A percentile compares a stretch with the other conserved stretches of the same genome.
Conservation (phyloP, 2,329 filamentous ascomycete species). For the Aspergillus brunneoviolaceus region DNA sequence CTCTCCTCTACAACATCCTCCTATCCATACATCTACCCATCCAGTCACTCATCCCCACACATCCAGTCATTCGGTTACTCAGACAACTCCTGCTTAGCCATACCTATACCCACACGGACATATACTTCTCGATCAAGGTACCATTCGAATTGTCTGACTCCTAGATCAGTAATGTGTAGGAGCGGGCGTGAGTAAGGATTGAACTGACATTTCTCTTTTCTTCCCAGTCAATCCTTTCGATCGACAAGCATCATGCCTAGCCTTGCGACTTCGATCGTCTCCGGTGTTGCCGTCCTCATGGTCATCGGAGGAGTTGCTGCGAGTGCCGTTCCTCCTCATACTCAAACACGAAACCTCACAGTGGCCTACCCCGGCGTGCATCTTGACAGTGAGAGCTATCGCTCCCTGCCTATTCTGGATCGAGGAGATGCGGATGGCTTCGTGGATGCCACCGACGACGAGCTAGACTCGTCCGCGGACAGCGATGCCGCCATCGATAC, state of each 20-base stretch:
- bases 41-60: neutral
- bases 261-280: neutral
- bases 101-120: neutral
- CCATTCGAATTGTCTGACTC: neutral
- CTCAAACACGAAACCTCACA: neutral
- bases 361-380: neutral
- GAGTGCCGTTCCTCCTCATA: neutral
- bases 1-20: neutral
- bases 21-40: neutral
- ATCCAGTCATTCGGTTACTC: neutral
- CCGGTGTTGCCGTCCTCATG: neutral
- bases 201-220: neutral
- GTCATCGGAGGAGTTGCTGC: neutral
- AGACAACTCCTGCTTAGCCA: neutral
- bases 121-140: neutral
- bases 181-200: neutral
- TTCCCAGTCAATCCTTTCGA: neutral
- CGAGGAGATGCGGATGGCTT: neutral
- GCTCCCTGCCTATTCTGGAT: neutral
- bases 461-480: neutral
- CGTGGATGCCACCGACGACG: neutral
- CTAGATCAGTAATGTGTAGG: neutral
- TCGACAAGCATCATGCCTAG: slow-evolving; percentile 2
- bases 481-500: neutral
- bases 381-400: neutral